phyloP scores from a whole-genome alignment of 148 eudicot species.

The Hydrangea macrophylla region DNA sequence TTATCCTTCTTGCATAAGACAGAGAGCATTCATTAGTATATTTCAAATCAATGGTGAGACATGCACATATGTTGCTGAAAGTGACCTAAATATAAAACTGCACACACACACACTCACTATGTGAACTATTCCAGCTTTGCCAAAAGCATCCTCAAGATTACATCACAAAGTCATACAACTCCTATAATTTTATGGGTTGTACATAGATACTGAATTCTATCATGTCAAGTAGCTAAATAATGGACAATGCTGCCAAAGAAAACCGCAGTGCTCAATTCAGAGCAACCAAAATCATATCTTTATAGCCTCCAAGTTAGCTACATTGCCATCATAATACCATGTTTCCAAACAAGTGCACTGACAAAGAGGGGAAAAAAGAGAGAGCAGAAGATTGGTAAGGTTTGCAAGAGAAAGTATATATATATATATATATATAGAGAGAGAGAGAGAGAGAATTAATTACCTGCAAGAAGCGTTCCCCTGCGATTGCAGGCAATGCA shows the following conservation, averaged over 20 bases:
- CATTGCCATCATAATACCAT: not conserved
- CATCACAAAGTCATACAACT: too few relatives aligned
- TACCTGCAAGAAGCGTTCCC: slow-evolving; percentile 98
- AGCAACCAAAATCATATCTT: not conserved
- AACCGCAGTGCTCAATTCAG: not conserved
- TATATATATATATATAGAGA: too few relatives aligned
- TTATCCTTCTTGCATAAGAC: not conserved
- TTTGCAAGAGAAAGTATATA: too few relatives aligned
- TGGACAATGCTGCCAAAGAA: not conserved
- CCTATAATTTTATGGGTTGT: not conserved
- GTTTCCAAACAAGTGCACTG: not conserved
- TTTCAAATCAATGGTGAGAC: too few relatives aligned
- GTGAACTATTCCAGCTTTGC: too few relatives aligned
- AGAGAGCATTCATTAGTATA: not conserved
- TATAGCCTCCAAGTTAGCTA: not conserved
- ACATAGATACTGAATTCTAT: not conserved
- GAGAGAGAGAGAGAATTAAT: not conserved
- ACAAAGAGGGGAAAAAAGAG: slow-evolving; percentile 2
- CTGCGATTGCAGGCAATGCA: slow-evolving; percentile 94
- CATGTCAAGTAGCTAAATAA: not conserved
- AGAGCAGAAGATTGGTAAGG: not conserved
- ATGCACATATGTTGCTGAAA: too few relatives aligned
- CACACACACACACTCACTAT: too few relatives aligned
- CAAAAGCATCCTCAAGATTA: too few relatives aligned
- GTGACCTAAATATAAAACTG: too few relatives aligned